Conservation (phyloP, 352 stramenopile genomes). For the Pythium apleroticum region DNA sequence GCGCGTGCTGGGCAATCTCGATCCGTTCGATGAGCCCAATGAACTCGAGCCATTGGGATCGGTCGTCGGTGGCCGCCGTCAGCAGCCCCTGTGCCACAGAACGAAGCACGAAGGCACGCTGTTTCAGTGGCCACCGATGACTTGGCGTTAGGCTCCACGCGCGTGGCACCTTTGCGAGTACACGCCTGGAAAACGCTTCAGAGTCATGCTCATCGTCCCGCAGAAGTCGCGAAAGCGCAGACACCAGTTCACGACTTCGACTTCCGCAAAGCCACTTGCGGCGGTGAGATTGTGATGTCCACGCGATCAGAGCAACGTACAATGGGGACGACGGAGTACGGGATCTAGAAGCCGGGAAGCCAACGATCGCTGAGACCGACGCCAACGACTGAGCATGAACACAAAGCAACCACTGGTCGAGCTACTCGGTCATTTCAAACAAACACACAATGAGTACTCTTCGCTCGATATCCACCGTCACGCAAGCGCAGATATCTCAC, state of each 20-base stretch:
- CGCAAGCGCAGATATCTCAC: background rate
- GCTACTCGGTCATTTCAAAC: slow-evolving; percentile 4
- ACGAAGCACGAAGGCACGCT: slow-evolving; percentile 8
- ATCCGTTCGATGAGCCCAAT: slow-evolving; percentile 23
- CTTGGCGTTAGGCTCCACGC: background rate
- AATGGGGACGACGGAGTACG: slow-evolving; percentile 9
- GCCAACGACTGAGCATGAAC: slow-evolving; percentile 17
- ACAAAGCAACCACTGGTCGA: slow-evolving; percentile 18
- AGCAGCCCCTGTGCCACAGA: background rate
- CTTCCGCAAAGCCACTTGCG: slow-evolving; percentile 6
- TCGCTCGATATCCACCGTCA: background rate
- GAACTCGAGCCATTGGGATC: slow-evolving; percentile 28
- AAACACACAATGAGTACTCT: background rate
- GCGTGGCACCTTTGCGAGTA: slow-evolving; percentile 5
- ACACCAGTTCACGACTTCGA: slow-evolving; percentile 9
- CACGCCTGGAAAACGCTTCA: background rate
- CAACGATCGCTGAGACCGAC: background rate
- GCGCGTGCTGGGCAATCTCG: slow-evolving; percentile 24
- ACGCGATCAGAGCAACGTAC: slow-evolving; percentile 15
- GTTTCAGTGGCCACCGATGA: background rate
- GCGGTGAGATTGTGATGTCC: background rate
- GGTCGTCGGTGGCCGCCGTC: slow-evolving; percentile 32
- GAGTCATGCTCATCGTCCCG: background rate
- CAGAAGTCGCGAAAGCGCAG: background rate
- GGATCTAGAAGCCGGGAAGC: background rate